Percentiles rank a stretch among this genome's conserved stretches.
Conservation (phyloP, 306 rosid species). For the Quillaja saponaria region DNA sequence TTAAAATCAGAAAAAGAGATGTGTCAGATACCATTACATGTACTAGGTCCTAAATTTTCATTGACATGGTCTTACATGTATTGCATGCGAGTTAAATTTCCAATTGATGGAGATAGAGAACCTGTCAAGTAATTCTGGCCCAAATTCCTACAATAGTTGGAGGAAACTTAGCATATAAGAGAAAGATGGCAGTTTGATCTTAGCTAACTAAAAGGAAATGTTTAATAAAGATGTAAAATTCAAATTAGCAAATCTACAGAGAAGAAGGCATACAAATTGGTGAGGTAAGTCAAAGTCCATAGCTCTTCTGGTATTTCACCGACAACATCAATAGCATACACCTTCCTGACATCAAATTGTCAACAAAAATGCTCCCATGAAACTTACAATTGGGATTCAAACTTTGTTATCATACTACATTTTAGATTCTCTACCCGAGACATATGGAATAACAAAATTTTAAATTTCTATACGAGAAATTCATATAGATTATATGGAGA, state of each 20-base stretch:
- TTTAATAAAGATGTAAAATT: not conserved
- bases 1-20: constrained; percentile 6
- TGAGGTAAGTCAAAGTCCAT: constrained; percentile 68
- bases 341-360: constrained; percentile 52
- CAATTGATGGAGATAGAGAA: constrained; percentile 59
- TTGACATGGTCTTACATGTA: constrained; percentile 52
- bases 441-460: too few relatives aligned
- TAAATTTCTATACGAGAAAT: too few relatives aligned
- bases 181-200: not conserved
- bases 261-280: constrained; percentile 58
- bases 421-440: too few relatives aligned
- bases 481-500: not conserved
- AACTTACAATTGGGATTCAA: not conserved
- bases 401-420: not conserved
- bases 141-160: constrained; percentile 48
- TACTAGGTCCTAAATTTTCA: not conserved
- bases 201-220: not conserved
- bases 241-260: not conserved
- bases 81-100: constrained; percentile 63
- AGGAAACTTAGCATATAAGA: constrained; percentile 4
- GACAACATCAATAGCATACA: constrained; percentile 39
- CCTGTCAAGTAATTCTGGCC: constrained; percentile 68
- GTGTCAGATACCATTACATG: not conserved
- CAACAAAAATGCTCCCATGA: not conserved
- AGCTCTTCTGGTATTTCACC: constrained; percentile 70